Base-by-base conservation (phyloP, 2,329 filamentous ascomycete species). In the Colletotrichum orchidophilum region DNA sequence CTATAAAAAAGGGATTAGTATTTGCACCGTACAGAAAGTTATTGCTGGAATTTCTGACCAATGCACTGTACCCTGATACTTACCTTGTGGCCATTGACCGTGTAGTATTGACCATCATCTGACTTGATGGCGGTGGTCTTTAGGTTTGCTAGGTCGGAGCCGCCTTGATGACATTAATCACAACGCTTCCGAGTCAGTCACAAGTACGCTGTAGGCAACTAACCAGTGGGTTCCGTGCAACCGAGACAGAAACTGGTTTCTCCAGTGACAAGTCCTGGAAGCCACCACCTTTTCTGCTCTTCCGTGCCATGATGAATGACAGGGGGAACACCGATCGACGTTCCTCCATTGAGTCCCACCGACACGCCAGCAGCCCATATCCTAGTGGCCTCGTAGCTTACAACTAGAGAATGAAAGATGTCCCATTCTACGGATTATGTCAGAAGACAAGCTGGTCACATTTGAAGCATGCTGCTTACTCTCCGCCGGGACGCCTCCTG, bases 311-410 rank as follows among this genome's bases (percentile, higher is more conserved):
- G 88, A 61, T 88, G 84, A 15, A 91, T 84, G 60, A 93, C 83
- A 0, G 91, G 91, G 5, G 91, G 91, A 29, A 86, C 85, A 0
- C 91, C 91, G 74, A 93, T 93, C 1, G 84, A 82, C 53, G 87
- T 88, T 0, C 86, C 90, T 26, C 90, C 90, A 2, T 84, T 86
- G 7, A 93, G 80, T 0, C 86, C 87, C 75, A 86, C 88, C 2
- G 84, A 80, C 1, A 92, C 87, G 9, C 90, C 87, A 67, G 86
- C 87, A 3, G 61, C 61, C 13, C 85, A 88, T 35, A 89, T 81
- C 4, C 88, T 82, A 3, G 83, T 83, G 7, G 85, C 76, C 77
- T 92, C 89, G 76, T 91, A 88, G 2, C 81, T 83, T 52, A 86
- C 79, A 52, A 91, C 83, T 21, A 91, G 79, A 8, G 83, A 80